These are phyloP conservation scores for Eutypa lata DNA, from an alignment of 2,329 filamentous ascomycete genomes.

Conservation along the genomic window DNA sequence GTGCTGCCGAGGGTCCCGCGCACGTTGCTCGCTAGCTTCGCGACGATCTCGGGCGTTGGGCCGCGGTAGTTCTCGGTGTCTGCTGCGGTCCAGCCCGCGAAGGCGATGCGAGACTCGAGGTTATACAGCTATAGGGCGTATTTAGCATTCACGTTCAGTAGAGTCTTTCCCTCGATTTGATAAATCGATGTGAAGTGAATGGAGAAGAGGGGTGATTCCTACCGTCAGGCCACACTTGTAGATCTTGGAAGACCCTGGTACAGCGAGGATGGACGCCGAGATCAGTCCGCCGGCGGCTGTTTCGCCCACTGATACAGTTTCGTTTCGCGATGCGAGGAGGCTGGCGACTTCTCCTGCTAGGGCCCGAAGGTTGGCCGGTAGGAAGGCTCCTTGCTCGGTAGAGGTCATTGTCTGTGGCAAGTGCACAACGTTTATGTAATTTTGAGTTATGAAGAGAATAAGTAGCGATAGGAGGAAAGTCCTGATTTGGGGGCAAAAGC, in stretches of 20 bases:
- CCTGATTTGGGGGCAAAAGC: no score
- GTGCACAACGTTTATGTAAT: no score
- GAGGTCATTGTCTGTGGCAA: neutral
- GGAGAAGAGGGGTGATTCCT: neutral
- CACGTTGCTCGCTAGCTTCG: constrained; percentile 53
- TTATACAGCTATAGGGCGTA: constrained; percentile 50
- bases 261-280: constrained; percentile 54
- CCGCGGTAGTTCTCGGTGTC: constrained; percentile 52
- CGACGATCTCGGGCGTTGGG: constrained; percentile 56
- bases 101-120: constrained; percentile 53
- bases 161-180: neutral
- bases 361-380: constrained; percentile 32
- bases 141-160: constrained; percentile 8
- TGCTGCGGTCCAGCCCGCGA: constrained; percentile 58
- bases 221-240: constrained; percentile 60
- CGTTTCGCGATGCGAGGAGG: constrained; percentile 51
- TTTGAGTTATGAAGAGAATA: no score
- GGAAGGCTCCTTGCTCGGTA: constrained; percentile 16
- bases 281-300: constrained; percentile 64
- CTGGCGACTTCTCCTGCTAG: constrained; percentile 47
- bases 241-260: constrained; percentile 54
- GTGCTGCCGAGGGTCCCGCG: constrained; percentile 52
- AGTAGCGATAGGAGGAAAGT: no score
- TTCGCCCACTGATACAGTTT: constrained; percentile 60
- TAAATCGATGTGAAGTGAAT: neutral